Evolutionary conservation across 495 filamentous ascomycete species (phyloP), one percentile per base, ranked within the genome.

Genomic region (Penicillium silybi): DNA sequence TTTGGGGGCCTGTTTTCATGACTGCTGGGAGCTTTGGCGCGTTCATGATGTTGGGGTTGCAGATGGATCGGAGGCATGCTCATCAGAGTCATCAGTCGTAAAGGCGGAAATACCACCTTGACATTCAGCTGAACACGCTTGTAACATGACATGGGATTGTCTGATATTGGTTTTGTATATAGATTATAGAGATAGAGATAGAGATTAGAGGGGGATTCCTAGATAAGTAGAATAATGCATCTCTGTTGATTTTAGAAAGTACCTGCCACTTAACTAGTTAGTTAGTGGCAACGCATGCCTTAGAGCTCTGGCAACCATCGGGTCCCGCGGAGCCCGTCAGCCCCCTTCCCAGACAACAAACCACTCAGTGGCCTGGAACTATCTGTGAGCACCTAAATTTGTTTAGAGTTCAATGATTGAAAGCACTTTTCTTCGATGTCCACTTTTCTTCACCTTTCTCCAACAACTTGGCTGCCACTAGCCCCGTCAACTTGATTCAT

Each of bases 1-100:
- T 68, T 42, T 68, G 65, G 65, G 65, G 65, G 0, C 65, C 65
- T 23, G 53, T 65, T 20, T 54, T 68, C 8, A 66, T 68, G 54
- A 66, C 66, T 0, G 32, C 17, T 38, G 57, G 53, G 2, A 60
- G 57, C 27, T 56, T 60, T 47, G 53, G 46, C 13, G 53, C 53
- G 17, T 56, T 56, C 19, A 44, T 56, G 46, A 52, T 35, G 18
- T 35, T 60, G 46, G 57, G 57, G 5, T 44, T 50, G 41, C 57
- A 60, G 41, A 49, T 56, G 41, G 43, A 56, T 39, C 41, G 46
- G 48, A 48, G 39, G 42, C 47, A 47, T 52, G 4, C 42, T 37
- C 35, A 47, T 19, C 23, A 46, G n/a, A n/a, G n/a, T n/a, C n/a
- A n/a, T n/a, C n/a, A n/a, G n/a, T n/a, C n/a, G n/a, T n/a, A n/a